Conservation (phyloP, 2,329 filamentous ascomycete genomes). For the Aspergillus novoparasiticus region DNA sequence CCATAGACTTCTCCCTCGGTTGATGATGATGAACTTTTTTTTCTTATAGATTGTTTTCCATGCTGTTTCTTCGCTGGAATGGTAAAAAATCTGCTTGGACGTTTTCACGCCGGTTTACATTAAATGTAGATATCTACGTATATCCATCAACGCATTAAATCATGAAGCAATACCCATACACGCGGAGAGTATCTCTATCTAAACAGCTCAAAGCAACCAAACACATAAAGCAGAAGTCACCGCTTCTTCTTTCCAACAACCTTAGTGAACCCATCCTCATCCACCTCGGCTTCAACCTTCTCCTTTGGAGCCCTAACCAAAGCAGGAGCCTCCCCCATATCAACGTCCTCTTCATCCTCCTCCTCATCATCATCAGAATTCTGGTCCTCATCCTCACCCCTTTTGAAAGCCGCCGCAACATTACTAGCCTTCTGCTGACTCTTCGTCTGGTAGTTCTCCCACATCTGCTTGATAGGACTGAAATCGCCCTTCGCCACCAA, state of each 20-base stretch:
- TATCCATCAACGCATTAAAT: constrained; percentile 1
- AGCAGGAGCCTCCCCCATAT: constrained; percentile 71
- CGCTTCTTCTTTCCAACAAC: constrained; percentile 70
- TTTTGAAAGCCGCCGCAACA: constrained; percentile 37
- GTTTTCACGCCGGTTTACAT: constrained; percentile 1
- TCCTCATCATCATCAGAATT: constrained; percentile 61
- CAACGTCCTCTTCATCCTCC: constrained; percentile 59
- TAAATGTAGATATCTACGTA: constrained; percentile 4
- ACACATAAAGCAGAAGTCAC: constrained; percentile 24
- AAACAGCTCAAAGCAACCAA: not conserved
- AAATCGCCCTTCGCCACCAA: constrained; percentile 69
- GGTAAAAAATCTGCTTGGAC: constrained; percentile 22
- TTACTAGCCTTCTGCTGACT: constrained; percentile 33
- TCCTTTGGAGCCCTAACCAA: constrained; percentile 62
- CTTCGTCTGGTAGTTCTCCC: constrained; percentile 47
- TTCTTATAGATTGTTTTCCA: constrained; percentile 27
- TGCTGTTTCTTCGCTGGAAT: constrained; percentile 19
- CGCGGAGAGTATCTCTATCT: constrained; percentile 8
- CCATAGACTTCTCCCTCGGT: constrained; percentile 25
- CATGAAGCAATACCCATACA: constrained; percentile 7
- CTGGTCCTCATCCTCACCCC: constrained; percentile 55
- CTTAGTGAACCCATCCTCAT: constrained; percentile 80
- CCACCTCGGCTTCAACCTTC: constrained; percentile 69
- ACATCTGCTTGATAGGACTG: constrained; percentile 65
- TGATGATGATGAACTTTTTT: constrained; percentile 38